Percentiles rank a stretch among this genome's conserved stretches.
Conservation (phyloP, 306 rosid genomes). For the Hylodesmum podocarpum region DNA sequence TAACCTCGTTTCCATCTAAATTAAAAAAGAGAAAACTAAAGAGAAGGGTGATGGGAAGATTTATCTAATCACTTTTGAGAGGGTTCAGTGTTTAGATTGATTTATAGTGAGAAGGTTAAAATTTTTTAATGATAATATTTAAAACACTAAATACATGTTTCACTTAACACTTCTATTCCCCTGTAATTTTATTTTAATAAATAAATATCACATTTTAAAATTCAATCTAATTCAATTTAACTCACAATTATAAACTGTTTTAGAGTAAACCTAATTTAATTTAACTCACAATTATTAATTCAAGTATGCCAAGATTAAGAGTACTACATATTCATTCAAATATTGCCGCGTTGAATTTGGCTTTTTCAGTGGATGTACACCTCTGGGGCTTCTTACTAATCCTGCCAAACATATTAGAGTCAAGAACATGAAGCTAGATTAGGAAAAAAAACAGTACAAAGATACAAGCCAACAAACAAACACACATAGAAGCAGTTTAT, state of each 20-base stretch:
- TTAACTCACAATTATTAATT: too few relatives aligned
- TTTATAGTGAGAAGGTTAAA: too few relatives aligned
- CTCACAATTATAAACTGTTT: too few relatives aligned
- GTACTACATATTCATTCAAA: background rate
- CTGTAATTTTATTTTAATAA: too few relatives aligned
- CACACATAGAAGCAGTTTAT: background rate
- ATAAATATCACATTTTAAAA: too few relatives aligned
- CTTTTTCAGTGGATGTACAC: background rate
- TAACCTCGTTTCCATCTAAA: background rate
- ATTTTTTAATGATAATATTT: too few relatives aligned
- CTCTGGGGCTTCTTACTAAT: background rate
- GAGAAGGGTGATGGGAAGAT: background rate
- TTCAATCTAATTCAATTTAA: too few relatives aligned
- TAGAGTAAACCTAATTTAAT: too few relatives aligned
- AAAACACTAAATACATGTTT: too few relatives aligned
- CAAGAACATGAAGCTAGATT: background rate
- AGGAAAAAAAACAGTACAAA: background rate
- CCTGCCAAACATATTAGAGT: conserved; percentile 1
- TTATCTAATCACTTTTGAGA: too few relatives aligned
- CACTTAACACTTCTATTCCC: too few relatives aligned
- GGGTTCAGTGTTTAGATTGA: too few relatives aligned
- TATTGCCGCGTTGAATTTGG: background rate
- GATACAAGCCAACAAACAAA: background rate
- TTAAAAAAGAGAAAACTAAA: background rate
- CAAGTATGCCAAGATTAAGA: background rate